These are phyloP conservation scores for Huntiella bhutanensis DNA, from an alignment of 2,329 filamentous ascomycete genomes.

Conservation along the genomic window DNA sequence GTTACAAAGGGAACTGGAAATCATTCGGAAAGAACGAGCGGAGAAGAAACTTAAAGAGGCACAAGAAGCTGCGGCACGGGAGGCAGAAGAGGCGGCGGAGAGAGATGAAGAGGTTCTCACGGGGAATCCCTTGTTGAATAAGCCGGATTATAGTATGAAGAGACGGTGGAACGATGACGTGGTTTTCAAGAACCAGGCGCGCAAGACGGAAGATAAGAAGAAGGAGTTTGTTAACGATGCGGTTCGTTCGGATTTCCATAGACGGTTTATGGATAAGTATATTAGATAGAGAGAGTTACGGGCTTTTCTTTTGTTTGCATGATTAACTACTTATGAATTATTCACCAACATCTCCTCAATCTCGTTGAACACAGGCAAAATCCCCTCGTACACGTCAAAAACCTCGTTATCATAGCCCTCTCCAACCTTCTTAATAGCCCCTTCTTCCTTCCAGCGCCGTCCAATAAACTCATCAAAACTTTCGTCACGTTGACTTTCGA, in stretches of 20 bases:
- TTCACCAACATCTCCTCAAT: conserved; percentile 47
- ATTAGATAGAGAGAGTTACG: conserved; percentile 26
- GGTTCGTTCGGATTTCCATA: conserved; percentile 89
- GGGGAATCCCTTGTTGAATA: conserved; percentile 84
- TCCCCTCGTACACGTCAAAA: conserved; percentile 61
- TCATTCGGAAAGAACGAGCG: conserved; percentile 73
- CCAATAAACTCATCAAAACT: conserved; percentile 81
- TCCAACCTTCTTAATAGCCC: conserved; percentile 64
- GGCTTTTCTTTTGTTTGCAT: conserved; percentile 10
- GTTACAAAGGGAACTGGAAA: conserved; percentile 79
- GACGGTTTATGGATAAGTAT: conserved; percentile 74
- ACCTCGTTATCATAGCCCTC: conserved; percentile 58
- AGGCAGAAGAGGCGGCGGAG: conserved; percentile 64
- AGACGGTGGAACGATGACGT: conserved; percentile 95
- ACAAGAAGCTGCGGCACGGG: conserved; percentile 38
- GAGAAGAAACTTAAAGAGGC: conserved; percentile 42
- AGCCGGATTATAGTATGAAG: conserved; percentile 77
- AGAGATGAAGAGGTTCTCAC: conserved; percentile 75
- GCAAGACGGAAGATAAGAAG: conserved; percentile 82
- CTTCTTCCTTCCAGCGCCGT: conserved; percentile 65
- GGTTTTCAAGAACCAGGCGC: conserved; percentile 95
- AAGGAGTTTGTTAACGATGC: conserved; percentile 98
- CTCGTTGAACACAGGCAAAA: conserved; percentile 55
- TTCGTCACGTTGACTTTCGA: conserved; percentile 49
- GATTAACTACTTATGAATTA: background rate